Conservation (phyloP, 495 filamentous ascomycete genomes). For the Cladorrhinum samala region DNA sequence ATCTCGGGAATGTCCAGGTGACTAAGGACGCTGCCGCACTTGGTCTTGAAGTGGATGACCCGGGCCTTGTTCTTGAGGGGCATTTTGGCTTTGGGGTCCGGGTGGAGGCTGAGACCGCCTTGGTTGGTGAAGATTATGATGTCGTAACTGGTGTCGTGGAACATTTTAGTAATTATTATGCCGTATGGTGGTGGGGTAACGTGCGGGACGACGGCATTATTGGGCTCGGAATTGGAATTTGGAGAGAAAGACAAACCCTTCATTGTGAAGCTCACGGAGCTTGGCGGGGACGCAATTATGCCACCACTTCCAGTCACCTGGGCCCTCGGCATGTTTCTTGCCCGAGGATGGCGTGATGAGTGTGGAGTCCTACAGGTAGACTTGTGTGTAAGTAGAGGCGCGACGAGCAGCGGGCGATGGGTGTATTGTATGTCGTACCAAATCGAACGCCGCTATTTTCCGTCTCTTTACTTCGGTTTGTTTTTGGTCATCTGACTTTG, state of each 20-base stretch:
- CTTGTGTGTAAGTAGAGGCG: background rate
- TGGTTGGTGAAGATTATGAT: constrained; percentile 86
- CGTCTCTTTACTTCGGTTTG: constrained; percentile 27
- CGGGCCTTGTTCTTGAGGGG: constrained; percentile 53
- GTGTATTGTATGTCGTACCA: constrained; percentile 48
- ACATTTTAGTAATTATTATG: too few species aligned
- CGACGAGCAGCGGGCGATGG: background rate
- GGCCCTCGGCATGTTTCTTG: constrained; percentile 63
- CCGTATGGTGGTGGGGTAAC: background rate
- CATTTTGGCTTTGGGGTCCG: constrained; percentile 56
- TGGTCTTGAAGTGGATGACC: constrained; percentile 71
- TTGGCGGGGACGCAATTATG: constrained; percentile 58
- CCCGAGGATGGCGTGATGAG: constrained; percentile 75
- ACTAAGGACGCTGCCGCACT: constrained; percentile 60
- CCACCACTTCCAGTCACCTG: constrained; percentile 95
- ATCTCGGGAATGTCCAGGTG: constrained; percentile 66
- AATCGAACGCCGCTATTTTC: constrained; percentile 86
- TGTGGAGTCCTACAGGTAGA: constrained; percentile 66
- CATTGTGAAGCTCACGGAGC: constrained; percentile 55
- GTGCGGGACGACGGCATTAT: background rate
- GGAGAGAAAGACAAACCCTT: constrained; percentile 50
- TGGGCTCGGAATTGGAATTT: background rate
- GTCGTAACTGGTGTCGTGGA: too few species aligned
- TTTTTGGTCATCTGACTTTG: constrained; percentile 13
- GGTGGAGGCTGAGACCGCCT: constrained; percentile 65